Evolutionary conservation across 2,329 filamentous ascomycete genomes (phyloP), one percentile per base, ranked within the genome.

Genomic region (Cytospora paraplurivora): DNA sequence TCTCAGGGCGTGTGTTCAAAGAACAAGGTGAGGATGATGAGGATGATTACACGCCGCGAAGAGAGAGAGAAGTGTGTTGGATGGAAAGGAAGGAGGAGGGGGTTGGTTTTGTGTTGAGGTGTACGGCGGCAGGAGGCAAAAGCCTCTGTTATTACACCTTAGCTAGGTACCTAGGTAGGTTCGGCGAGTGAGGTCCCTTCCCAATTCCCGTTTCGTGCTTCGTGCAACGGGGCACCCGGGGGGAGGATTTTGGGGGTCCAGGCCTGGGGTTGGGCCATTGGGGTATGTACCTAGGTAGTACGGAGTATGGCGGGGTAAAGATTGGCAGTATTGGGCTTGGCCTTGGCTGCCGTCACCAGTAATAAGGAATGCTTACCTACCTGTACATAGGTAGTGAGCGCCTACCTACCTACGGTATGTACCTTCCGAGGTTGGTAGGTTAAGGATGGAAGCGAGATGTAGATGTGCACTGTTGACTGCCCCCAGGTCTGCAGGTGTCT

Each of bases 61-160:
- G 37, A 33, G 49, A 55, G 50, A 53, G 33, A 35, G 38, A 50
- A 21, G 37, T 32, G 12, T 54, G 38, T 49, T 56, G 51, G 37
- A 38, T 56, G 49, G 54, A 11, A 21, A n/a, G 35, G 27, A 27
- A 37, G 10, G 17, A 27, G 35, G 61, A 63, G 61, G 56, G 27
- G 61, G 56, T 60, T 37, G 13, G 47, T 50, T 27, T 27, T 47
- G 47, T 44, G 53, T 53, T 37, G 41, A 54, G 62, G 32, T 49
- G 34, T 59, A 53, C 37, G 56, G 54, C 55, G 59, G 59, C 15
- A 61, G 59, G 38, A 54, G 56, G 41, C 44, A 49, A 49, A 53
- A 37, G 49, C 52, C 59, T 63, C 27, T 27, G 27, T 27, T 27
- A 61, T 63, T 63, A 61, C 64, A 57, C 53, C 56, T 63, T 61